A percentile compares a stretch with the other conserved stretches of the same genome.
These are phyloP conservation scores for Amanita thiersii DNA, from an alignment of 768 basidiomycete genomes.

Conservation along the genomic window DNA sequence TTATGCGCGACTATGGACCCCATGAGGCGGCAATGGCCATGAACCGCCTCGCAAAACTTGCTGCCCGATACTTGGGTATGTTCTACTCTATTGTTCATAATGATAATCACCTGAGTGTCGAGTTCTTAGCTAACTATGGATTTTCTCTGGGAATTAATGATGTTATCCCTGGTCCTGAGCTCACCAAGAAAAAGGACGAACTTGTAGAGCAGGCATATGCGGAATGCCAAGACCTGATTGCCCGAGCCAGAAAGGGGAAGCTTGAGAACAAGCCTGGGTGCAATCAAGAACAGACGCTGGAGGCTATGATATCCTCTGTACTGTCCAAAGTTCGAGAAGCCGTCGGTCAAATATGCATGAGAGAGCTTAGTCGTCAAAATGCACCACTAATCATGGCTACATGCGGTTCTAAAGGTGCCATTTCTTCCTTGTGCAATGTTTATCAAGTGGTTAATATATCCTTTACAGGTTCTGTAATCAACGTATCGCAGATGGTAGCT, in stretches of 20 bases:
- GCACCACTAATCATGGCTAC: conserved; percentile 98
- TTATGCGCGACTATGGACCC: conserved; percentile 92
- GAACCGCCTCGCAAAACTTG: conserved; percentile 93
- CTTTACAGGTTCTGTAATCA: conserved; percentile 81
- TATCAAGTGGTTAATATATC: neutral
- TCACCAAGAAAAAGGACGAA: conserved; percentile 74
- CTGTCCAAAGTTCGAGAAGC: conserved; percentile 93
- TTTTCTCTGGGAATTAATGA: conserved; percentile 99
- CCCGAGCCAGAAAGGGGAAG: conserved; percentile 83
- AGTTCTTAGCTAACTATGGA: conserved; percentile 78
- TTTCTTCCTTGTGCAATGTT: neutral
- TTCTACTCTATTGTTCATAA: neutral
- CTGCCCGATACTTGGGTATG: conserved; percentile 75
- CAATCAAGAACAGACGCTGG: conserved; percentile 93
- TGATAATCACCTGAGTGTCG: neutral
- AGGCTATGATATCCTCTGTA: conserved; percentile 90
- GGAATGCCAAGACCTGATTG: conserved; percentile 80
- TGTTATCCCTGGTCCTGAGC: conserved; percentile 86
- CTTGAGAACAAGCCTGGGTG: conserved; percentile 97
- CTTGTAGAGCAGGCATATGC: conserved; percentile 87
- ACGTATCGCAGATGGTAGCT: conserved; percentile 99
- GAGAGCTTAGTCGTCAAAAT: conserved; percentile 93
- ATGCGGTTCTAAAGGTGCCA: conserved; percentile 92
- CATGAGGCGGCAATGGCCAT: conserved; percentile 93
- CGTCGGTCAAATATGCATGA: conserved; percentile 97